Percentiles rank a stretch among this genome's conserved stretches.
phyloP scores from a whole-genome alignment of 169 alveolate genomes.

The Babesia ovata region DNA sequence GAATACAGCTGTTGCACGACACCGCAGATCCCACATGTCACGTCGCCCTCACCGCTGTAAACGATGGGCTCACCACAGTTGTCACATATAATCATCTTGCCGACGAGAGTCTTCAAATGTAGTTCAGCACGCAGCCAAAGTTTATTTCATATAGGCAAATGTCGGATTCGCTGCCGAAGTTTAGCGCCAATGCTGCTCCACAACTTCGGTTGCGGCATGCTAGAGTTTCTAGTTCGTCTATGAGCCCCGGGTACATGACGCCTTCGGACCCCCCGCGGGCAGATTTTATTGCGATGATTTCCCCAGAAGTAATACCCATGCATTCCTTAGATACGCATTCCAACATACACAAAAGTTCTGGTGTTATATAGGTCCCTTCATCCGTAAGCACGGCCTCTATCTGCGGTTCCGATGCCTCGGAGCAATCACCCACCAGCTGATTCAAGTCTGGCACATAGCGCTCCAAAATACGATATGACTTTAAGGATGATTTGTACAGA shows the following conservation, averaged over 20 bases:
- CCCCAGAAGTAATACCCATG: not conserved
- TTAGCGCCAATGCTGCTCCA: not conserved
- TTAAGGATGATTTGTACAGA: not conserved
- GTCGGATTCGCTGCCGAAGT: not conserved
- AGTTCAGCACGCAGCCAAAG: slow-evolving; percentile 26
- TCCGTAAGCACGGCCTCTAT: not conserved
- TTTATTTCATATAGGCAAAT: slow-evolving; percentile 23
- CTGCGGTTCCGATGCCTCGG: not conserved
- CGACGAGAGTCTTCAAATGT: not conserved
- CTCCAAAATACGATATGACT: not conserved
- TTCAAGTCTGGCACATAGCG: not conserved
- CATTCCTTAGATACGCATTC: slow-evolving; percentile 5
- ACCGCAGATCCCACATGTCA: slow-evolving; percentile 59
- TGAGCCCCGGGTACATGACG: not conserved
- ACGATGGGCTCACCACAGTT: slow-evolving; percentile 50
- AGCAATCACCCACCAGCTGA: not conserved
- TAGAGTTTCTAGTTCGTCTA: not conserved
- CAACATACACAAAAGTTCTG: not conserved
- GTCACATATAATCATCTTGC: slow-evolving; percentile 40
- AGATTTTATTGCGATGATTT: not conserved
- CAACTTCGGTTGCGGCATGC: not conserved
- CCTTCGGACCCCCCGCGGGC: not conserved
- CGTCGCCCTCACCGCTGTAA: slow-evolving; percentile 16
- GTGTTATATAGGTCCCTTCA: not conserved
- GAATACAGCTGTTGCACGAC: slow-evolving; percentile 52